Conservation (phyloP, 2,329 filamentous ascomycete species). For the Pseudonectria foliicola region DNA sequence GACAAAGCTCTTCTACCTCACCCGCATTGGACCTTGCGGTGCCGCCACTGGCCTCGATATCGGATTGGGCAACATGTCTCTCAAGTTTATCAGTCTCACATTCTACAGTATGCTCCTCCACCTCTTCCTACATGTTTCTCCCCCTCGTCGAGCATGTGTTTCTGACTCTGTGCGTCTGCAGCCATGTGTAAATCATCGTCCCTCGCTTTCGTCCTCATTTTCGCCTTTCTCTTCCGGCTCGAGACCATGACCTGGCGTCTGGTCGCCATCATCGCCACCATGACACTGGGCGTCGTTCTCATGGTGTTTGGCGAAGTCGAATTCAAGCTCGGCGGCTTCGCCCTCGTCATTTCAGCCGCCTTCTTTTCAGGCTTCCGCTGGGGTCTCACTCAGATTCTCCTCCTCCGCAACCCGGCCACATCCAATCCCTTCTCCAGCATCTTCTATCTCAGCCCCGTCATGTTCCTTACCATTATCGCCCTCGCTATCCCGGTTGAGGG, state of each 20-base stretch:
- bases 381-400: conserved; percentile 95
- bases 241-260: conserved; percentile 82
- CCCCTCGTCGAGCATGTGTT: background rate
- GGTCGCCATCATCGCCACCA: conserved; percentile 78
- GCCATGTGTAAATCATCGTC: conserved; percentile 99
- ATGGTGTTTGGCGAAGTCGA: conserved; percentile 96
- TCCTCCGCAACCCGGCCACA: conserved; percentile 88
- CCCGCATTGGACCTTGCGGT: conserved; percentile 85
- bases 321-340: conserved; percentile 79
- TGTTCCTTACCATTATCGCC: conserved; percentile 76
- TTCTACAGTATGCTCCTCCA: conserved; percentile 69
- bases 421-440: conserved; percentile 96
- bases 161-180: conserved; percentile 21
- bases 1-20: conserved; percentile 86
- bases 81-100: conserved; percentile 93
- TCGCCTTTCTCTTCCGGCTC: conserved; percentile 89
- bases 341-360: conserved; percentile 85
- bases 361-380: conserved; percentile 97
- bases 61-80: conserved; percentile 87
- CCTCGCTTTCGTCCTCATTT: conserved; percentile 87
- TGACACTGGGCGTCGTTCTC: conserved; percentile 91
- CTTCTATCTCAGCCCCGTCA: conserved; percentile 94
- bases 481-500: conserved; percentile 87
- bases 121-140: background rate
- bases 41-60: conserved; percentile 92